These are phyloP conservation scores for Escallonia rubra DNA, from an alignment of 129 eudicot species.

Conservation along the genomic window DNA sequence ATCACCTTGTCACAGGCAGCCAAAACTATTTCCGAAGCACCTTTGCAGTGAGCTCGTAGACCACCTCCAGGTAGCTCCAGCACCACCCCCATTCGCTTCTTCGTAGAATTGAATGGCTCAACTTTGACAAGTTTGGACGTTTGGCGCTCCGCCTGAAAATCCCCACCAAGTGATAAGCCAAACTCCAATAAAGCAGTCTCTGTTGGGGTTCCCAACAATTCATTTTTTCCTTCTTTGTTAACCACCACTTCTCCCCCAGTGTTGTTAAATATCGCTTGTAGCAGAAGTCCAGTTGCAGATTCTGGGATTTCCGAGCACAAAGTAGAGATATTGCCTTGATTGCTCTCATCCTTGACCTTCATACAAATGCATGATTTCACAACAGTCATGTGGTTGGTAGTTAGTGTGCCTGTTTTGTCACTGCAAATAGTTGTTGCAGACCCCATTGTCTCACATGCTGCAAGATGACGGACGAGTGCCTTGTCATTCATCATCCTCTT, in stretches of 20 bases:
- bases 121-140: slow-evolving; percentile 52
- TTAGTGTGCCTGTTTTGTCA: slow-evolving; percentile 89
- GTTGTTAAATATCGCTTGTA: slow-evolving; percentile 75
- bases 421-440: slow-evolving; percentile 93
- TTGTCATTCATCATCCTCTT: slow-evolving; percentile 96
- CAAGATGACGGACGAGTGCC: slow-evolving; percentile 81
- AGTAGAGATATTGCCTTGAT: slow-evolving; percentile 16
- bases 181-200: slow-evolving; percentile 78
- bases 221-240: slow-evolving; percentile 54
- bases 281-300: slow-evolving; percentile 28
- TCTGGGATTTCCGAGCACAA: slow-evolving; percentile 37
- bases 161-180: slow-evolving; percentile 77
- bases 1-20: slow-evolving; percentile 82
- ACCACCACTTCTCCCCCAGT: slow-evolving; percentile 86
- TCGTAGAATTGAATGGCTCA: slow-evolving; percentile 92
- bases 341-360: slow-evolving; percentile 49
- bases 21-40: slow-evolving; percentile 87
- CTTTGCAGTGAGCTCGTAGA: slow-evolving; percentile 69
- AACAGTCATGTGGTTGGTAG: slow-evolving; percentile 92
- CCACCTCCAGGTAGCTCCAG: slow-evolving; percentile 69
- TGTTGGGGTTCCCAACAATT: slow-evolving; percentile 85
- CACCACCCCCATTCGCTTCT: slow-evolving; percentile 86
- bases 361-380: slow-evolving; percentile 81
- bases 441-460: slow-evolving; percentile 98
- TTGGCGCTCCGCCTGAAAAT: slow-evolving; percentile 54